Percentiles rank a stretch among this genome's conserved stretches.
Conservation (phyloP, 1,139 yeast genomes). For the Candida tropicalis region DNA sequence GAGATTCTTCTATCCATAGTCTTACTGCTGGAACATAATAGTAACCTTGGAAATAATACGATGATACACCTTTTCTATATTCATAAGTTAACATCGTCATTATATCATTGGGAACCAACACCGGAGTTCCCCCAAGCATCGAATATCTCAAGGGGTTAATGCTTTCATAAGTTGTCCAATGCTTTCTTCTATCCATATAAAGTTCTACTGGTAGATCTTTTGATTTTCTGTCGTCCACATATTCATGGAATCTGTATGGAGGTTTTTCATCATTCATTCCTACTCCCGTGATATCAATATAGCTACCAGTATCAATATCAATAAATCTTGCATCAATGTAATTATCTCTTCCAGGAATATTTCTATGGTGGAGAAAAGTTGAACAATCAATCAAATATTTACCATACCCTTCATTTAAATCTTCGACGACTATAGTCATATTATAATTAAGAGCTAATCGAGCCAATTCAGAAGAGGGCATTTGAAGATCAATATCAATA, state of each 20-base stretch:
- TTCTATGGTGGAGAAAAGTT: constrained; percentile 34
- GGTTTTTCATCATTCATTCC: constrained; percentile 34
- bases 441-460: constrained; percentile 35
- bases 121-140: constrained; percentile 40
- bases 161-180: constrained; percentile 35
- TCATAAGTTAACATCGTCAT: constrained; percentile 36
- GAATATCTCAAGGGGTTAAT: constrained; percentile 35
- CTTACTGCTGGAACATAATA: constrained; percentile 35
- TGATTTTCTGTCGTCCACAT: constrained; percentile 20
- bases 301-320: constrained; percentile 40
- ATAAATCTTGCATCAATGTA: constrained; percentile 43
- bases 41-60: constrained; percentile 26
- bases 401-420: constrained; percentile 35
- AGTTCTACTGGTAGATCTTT: constrained; percentile 27
- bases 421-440: constrained; percentile 38
- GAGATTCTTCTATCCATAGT: constrained; percentile 33
- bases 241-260: constrained; percentile 29
- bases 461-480: constrained; percentile 37
- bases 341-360: constrained; percentile 31
- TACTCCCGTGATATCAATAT: constrained; percentile 41
- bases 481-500: constrained; percentile 39
- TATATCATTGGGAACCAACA: constrained; percentile 38
- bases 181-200: constrained; percentile 41
- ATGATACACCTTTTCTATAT: constrained; percentile 31
- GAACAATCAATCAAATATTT: constrained; percentile 38